A percentile compares a stretch with the other conserved stretches of the same genome.
Evolutionary conservation across 1,284 basidiomycete genomes (phyloP).

Genomic region (Apiotrichum veenhuisii): DNA sequence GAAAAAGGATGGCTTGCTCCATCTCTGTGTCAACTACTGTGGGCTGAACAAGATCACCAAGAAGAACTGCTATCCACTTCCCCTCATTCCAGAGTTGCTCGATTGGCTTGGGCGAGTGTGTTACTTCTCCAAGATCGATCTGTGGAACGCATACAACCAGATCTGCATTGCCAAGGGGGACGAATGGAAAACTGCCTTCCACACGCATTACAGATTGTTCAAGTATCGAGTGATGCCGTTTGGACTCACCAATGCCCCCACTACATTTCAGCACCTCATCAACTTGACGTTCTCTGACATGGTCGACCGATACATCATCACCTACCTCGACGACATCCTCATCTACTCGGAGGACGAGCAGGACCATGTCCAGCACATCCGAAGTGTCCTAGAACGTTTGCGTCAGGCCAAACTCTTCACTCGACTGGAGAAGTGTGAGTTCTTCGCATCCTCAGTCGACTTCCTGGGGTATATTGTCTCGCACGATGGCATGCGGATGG

Average conservation of each 20-base stretch:
- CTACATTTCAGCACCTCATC: conserved; percentile 44
- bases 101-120: conserved; percentile 35
- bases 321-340: conserved; percentile 50
- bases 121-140: conserved; percentile 43
- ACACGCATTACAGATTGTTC: conserved; percentile 43
- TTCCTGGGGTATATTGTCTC: conserved; percentile 34
- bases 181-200: conserved; percentile 49
- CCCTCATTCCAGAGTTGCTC: conserved; percentile 28
- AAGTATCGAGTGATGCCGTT: conserved; percentile 51
- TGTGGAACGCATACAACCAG: conserved; percentile 37
- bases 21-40: conserved; percentile 53
- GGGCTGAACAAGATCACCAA: conserved; percentile 51
- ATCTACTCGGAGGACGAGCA: conserved; percentile 51
- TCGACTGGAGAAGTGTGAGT: conserved; percentile 51
- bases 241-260: conserved; percentile 42
- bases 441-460: conserved; percentile 19
- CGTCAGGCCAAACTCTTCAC: conserved; percentile 42
- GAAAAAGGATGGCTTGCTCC: conserved; percentile 49
- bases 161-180: conserved; percentile 33
- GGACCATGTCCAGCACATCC: conserved; percentile 32
- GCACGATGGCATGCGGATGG: neutral
- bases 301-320: conserved; percentile 33
- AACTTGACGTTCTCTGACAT: conserved; percentile 31
- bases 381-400: conserved; percentile 47
- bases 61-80: conserved; percentile 44